Percentiles rank a stretch among this genome's conserved stretches.
phyloP scores from a whole-genome alignment of 164 flowering plant species.

The Chloranthus sessilifolius region DNA sequence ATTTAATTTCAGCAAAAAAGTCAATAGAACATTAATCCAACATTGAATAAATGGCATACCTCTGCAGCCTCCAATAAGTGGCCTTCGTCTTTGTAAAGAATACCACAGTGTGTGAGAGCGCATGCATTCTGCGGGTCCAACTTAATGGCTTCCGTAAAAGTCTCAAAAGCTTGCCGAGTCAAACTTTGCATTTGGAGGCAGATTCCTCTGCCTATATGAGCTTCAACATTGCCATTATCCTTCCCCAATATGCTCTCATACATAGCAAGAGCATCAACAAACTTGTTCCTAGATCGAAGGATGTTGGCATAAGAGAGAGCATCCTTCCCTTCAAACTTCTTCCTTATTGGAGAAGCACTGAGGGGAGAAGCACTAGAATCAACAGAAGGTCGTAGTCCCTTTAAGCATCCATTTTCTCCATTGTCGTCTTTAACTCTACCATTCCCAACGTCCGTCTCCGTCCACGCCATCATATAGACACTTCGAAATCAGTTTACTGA shows the following conservation, averaged over 20 bases:
- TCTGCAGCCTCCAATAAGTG: conserved; percentile 92
- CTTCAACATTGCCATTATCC: conserved; percentile 73
- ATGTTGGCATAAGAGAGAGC: conserved; percentile 82
- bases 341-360: conserved; percentile 22
- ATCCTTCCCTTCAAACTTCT: conserved; percentile 72
- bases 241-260: conserved; percentile 69
- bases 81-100: conserved; percentile 91
- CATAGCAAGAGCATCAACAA: conserved; percentile 76
- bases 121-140: conserved; percentile 91
- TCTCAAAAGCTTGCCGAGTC: conserved; percentile 74
- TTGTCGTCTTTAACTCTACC: conserved; percentile 29
- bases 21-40: no score
- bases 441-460: conserved; percentile 36
- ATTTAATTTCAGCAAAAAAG: no score
- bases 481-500: conserved; percentile 18
- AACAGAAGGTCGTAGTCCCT: conserved; percentile 29
- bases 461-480: conserved; percentile 38
- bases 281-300: conserved; percentile 90
- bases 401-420: conserved; percentile 43
- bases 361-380: conserved; percentile 27
- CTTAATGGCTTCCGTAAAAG: conserved; percentile 81
- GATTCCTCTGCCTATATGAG: conserved; percentile 91
- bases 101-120: conserved; percentile 94
- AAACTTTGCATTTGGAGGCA: conserved; percentile 92
- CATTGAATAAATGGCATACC: conserved; percentile 48